Conservation (phyloP, 2,329 filamentous ascomycete species). For the Fusarium sp. region DNA sequence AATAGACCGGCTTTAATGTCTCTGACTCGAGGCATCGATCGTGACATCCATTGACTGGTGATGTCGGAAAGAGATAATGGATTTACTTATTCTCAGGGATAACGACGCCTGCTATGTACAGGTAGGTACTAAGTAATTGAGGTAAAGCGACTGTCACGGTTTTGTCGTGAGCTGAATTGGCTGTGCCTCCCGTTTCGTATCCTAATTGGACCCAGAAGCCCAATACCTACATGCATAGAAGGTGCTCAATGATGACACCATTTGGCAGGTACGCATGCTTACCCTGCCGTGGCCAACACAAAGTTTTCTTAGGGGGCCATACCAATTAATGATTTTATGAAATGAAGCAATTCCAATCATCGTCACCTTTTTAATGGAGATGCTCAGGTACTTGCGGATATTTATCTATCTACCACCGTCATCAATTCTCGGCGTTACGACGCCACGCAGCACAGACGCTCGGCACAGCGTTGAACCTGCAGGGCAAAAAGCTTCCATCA, state of each 20-base stretch:
- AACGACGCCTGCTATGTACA: neutral
- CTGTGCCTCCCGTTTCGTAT: neutral
- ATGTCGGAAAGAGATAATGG: neutral
- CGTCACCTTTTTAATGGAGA: neutral
- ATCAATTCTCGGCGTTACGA: slow-evolving; percentile 36
- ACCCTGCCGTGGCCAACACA: neutral
- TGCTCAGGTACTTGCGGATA: neutral
- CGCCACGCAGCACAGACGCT: slow-evolving; percentile 28
- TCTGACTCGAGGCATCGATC: neutral
- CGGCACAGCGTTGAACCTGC: slow-evolving; percentile 28
- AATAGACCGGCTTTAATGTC: slow-evolving; percentile 15
- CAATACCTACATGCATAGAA: neutral
- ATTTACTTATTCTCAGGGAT: neutral
- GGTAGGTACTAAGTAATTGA: neutral
- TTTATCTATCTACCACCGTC: slow-evolving; percentile 5
- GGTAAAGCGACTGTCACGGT: neutral
- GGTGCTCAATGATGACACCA: neutral
- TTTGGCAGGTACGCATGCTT: neutral
- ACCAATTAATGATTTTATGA: neutral
- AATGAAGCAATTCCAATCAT: slow-evolving; percentile 11
- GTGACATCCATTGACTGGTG: neutral
- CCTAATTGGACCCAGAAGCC: neutral
- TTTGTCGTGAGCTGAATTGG: neutral
- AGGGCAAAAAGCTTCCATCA: slow-evolving; percentile 44
- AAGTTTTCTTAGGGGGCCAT: neutral